Evolutionary conservation across 306 rosid species (phyloP), one percentile per base, ranked within the genome.

Genomic region (Gastrolobium villosum): DNA sequence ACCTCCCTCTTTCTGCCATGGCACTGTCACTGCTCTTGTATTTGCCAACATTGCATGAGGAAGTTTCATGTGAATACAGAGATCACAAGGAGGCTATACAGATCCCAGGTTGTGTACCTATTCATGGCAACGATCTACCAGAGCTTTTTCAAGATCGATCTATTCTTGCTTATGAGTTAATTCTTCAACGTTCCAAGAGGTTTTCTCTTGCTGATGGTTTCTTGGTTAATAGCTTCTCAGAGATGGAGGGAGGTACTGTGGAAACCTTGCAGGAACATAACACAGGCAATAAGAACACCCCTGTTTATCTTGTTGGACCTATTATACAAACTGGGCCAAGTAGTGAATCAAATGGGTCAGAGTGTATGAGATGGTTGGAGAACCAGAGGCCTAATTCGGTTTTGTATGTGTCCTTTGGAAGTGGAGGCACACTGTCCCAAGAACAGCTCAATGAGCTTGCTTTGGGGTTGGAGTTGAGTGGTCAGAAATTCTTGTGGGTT

Each of bases 341-440:
- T 52, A 31, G 14, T 31, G 9, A 5, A 3, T 1, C 14, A 32
- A 50, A 41, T 1, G 59, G 6, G 6, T 41, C 49, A 6, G 75
- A 62, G 41, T 73, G 81, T 67, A 1, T 78, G 15, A 55, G 31
- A 1, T 83, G 86, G 86, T 50, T 83, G 63, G 68, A 67, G 11
- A 74, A 60, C 0, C 81, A 83, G 20, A 43, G 14, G 6, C 62
- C 41, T 0, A 64, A 75, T 0, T 83, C 81, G 10, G 81, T 79
- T 59, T 52, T 83, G 8, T 83, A 73, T 43, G 83, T 79, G 53
- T 83, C 84, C 0, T 79, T 83, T 53, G 87, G 87, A 68, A 83
- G 84, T 50, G 77, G 62, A 52, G 80, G 81, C 8, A 59, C 84
- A 8, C 74, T 83, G 1, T 34, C 57, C 35, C 48, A 68, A 20